Conservation (phyloP, 192 early-diverging fungal species). For the Coemansia sp. region DNA sequence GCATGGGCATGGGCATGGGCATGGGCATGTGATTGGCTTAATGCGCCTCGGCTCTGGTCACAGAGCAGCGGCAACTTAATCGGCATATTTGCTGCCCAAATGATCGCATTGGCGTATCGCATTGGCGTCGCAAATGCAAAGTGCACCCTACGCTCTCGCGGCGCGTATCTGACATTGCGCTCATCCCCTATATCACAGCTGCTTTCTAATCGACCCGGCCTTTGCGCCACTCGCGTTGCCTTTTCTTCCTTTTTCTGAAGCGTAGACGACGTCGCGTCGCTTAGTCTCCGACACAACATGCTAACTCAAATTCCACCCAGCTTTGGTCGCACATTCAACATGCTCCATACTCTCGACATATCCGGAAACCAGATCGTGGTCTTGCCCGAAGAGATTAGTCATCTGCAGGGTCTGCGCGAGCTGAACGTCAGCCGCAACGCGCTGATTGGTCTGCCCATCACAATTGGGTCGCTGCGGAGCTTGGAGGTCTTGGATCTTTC, state of each 20-base stretch:
- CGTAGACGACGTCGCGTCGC: conserved; percentile 22
- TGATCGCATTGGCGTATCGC: neutral
- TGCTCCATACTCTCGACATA: conserved; percentile 36
- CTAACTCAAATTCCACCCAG: conserved; percentile 34
- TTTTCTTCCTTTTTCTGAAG: neutral
- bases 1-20: too few species aligned
- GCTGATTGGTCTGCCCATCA: conserved; percentile 29
- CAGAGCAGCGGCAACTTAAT: too few species aligned
- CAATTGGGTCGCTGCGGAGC: conserved; percentile 33
- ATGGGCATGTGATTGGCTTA: neutral
- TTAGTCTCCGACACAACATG: conserved; percentile 41
- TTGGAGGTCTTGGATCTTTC: conserved; percentile 49
- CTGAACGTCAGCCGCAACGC: conserved; percentile 43
- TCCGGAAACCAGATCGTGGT: conserved; percentile 38
- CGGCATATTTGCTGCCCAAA: neutral
- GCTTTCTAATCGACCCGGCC: too few species aligned
- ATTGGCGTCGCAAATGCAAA: too few species aligned
- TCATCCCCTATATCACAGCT: too few species aligned
- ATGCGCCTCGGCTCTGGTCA: too few species aligned
- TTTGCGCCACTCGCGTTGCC: neutral
- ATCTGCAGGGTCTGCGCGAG: conserved; percentile 35
- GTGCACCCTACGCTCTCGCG: too few species aligned
- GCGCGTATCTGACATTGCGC: too few species aligned
- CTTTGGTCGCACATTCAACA: conserved; percentile 33
- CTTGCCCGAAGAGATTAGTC: conserved; percentile 43